Conservation (phyloP, 164 flowering plant species). For the Stephania japonica region DNA sequence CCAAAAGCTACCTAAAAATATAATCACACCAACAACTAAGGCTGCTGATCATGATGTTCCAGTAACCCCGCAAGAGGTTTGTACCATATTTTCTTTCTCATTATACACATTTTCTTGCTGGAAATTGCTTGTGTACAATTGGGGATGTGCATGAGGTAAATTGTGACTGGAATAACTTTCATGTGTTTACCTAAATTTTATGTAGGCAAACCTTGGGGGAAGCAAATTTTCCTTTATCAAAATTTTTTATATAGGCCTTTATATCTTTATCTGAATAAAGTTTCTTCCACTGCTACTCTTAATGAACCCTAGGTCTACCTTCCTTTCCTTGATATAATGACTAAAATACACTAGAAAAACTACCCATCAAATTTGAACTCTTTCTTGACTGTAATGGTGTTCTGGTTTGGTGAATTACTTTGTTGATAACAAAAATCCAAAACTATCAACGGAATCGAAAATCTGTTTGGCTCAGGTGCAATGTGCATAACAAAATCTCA, state of each 20-base stretch:
- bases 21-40: constrained; percentile 96
- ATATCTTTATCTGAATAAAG: neutral
- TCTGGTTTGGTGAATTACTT: too few relatives aligned
- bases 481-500: neutral
- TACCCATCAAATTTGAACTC: too few relatives aligned
- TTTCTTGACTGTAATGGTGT: too few relatives aligned
- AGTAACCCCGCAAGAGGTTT: constrained; percentile 79
- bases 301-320: neutral
- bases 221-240: too few relatives aligned
- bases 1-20: constrained; percentile 67
- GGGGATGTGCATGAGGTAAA: neutral
- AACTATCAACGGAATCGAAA: neutral
- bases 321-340: neutral
- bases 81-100: neutral
- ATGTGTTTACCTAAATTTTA: neutral
- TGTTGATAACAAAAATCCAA: neutral
- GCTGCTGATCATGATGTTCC: constrained; percentile 95
- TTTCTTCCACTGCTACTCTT: neutral
- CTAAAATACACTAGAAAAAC: too few relatives aligned
- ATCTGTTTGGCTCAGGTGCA: neutral
- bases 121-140: neutral
- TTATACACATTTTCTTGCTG: neutral
- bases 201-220: too few relatives aligned
- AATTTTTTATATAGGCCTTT: neutral
- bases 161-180: too few relatives aligned